Percentiles rank a stretch among this genome's conserved stretches.
phyloP scores from a whole-genome alignment of 192 early-diverging fungal species.

The Coemansia sp. region DNA sequence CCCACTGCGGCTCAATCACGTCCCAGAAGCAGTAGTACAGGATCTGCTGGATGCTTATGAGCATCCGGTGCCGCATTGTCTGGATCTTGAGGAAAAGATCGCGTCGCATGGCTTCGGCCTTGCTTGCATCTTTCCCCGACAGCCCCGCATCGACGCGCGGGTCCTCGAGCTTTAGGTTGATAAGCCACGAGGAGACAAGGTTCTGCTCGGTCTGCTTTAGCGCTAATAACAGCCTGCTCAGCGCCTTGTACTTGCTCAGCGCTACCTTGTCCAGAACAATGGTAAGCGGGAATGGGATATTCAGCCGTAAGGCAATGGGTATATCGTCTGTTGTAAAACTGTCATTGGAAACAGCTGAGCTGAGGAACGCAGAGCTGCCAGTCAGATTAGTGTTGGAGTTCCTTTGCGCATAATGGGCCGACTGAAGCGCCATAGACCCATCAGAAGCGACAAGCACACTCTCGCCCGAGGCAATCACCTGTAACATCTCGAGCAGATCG shows the following conservation, averaged over 20 bases:
- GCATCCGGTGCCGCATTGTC: constrained; percentile 77
- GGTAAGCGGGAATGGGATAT: constrained; percentile 86
- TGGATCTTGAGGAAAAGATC: constrained; percentile 67
- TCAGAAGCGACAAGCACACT: neutral
- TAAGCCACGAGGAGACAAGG: constrained; percentile 74
- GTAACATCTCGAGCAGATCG: constrained; percentile 57
- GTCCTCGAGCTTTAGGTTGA: constrained; percentile 41
- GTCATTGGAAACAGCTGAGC: constrained; percentile 24
- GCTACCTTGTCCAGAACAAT: constrained; percentile 83
- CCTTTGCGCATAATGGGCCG: neutral
- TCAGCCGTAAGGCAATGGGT: constrained; percentile 78
- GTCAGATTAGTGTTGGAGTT: neutral
- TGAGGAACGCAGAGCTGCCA: constrained; percentile 18
- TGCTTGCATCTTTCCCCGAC: constrained; percentile 35
- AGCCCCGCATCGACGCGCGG: constrained; percentile 26
- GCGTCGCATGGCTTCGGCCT: constrained; percentile 51
- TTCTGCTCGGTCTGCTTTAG: constrained; percentile 88
- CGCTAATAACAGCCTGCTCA: constrained; percentile 87
- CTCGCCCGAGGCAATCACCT: constrained; percentile 19
- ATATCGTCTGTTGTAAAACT: constrained; percentile 65
- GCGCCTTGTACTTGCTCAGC: constrained; percentile 86
- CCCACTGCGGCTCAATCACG: constrained; percentile 92
- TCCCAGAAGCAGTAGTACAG: constrained; percentile 88
- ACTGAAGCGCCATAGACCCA: constrained; percentile 5
- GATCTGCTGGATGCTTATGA: constrained; percentile 91